Evolutionary conservation across 495 filamentous ascomycete species (phyloP).

Genomic region (Tuber magnatum): DNA sequence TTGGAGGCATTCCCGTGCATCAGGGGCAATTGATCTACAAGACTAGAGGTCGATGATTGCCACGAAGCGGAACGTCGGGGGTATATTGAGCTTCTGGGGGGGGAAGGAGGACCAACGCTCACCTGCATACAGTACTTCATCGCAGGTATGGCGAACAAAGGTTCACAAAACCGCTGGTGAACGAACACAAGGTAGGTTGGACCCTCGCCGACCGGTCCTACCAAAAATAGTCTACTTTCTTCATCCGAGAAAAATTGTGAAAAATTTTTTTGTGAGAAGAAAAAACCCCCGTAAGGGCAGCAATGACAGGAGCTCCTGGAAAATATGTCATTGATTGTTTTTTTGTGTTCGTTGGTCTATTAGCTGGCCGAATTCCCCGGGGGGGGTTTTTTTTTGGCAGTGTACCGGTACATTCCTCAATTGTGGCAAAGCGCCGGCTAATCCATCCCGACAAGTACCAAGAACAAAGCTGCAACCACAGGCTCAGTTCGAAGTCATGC

Average conservation of each 20-base stretch:
- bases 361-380: conserved; percentile 26
- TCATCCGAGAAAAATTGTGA: conserved; percentile 15
- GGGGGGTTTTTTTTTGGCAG: not conserved
- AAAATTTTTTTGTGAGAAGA: not conserved
- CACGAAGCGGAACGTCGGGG: conserved; percentile 24
- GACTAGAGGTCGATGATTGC: conserved; percentile 33
- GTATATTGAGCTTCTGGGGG: conserved; percentile 33
- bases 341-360: conserved; percentile 1
- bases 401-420: conserved; percentile 29
- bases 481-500: conserved; percentile 6
- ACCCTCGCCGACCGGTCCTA: conserved; percentile 23
- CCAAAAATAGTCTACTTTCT: conserved; percentile 31
- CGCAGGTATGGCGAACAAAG: conserved; percentile 38
- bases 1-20: conserved; percentile 32
- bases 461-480: conserved; percentile 20
- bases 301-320: conserved; percentile 3
- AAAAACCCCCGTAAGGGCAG: not conserved
- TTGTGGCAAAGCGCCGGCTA: conserved; percentile 24
- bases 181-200: conserved; percentile 17
- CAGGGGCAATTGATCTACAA: conserved; percentile 36
- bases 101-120: conserved; percentile 32
- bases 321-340: conserved; percentile 2
- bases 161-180: conserved; percentile 2
- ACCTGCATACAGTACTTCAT: conserved; percentile 29
- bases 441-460: conserved; percentile 35